Conservation (phyloP, 768 basidiomycete genomes). For the Russula vinacea region DNA sequence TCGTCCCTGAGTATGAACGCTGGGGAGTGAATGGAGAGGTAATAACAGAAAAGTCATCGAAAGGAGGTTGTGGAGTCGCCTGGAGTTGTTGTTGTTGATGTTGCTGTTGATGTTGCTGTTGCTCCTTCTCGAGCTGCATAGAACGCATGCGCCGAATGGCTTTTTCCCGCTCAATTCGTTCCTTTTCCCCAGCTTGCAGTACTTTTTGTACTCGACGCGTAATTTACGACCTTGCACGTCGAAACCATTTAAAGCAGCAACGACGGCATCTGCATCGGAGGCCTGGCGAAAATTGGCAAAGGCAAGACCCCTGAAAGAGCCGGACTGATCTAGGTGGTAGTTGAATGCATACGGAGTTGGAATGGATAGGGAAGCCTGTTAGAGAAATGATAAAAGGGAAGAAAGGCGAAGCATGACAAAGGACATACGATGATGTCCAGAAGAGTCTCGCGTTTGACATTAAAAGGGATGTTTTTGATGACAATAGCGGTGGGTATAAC, state of each 20-base stretch:
- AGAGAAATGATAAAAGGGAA: conserved; percentile 16
- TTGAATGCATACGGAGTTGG: conserved; percentile 99
- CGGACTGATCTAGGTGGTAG: conserved; percentile 95
- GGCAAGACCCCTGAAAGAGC: conserved; percentile 93
- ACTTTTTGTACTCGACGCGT: conserved; percentile 99
- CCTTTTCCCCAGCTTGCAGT: conserved; percentile 98
- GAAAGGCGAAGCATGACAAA: conserved; percentile 12
- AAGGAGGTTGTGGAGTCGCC: conserved; percentile 34
- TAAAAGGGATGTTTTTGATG: conserved; percentile 99
- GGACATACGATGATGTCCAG: conserved; percentile 89
- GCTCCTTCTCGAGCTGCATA: conserved; percentile 89
- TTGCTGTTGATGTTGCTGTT: conserved; percentile 42
- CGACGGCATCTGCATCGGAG: conserved; percentile 90
- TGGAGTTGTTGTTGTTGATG: conserved; percentile 42
- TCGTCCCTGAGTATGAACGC: conserved; percentile 64
- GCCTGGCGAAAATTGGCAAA: conserved; percentile 97
- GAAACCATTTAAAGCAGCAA: conserved; percentile 93
- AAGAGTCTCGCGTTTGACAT: conserved; percentile 93
- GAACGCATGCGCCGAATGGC: conserved; percentile 97
- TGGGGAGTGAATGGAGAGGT: conserved; percentile 62
- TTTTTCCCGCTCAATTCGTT: conserved; percentile 97
- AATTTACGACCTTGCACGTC: conserved; percentile 96
- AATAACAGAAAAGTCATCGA: conserved; percentile 69
- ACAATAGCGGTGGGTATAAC: conserved; percentile 99
- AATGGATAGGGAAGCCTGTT: conserved; percentile 82